These are phyloP conservation scores for Aspergillus sclerotiicarbonarius DNA, from an alignment of 495 filamentous ascomycete species.

Conservation along the genomic window DNA sequence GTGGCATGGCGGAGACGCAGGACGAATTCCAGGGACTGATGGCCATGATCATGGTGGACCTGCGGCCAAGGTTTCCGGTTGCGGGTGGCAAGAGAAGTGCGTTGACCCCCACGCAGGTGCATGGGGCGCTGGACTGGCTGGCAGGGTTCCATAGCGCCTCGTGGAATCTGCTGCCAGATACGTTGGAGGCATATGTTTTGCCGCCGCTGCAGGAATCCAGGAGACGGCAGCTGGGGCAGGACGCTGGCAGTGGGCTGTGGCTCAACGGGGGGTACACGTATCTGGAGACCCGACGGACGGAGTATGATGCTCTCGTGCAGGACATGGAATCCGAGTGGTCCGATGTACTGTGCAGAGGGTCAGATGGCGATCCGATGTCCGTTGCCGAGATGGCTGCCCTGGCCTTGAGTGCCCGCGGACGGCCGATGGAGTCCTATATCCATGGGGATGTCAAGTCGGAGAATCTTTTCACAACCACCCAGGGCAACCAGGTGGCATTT, in stretches of 20 bases:
- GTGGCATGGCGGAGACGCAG: slow-evolving; percentile 18
- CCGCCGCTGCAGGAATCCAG: slow-evolving; percentile 32
- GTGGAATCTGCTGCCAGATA: slow-evolving; percentile 19
- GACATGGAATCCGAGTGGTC: slow-evolving; percentile 36
- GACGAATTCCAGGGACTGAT: slow-evolving; percentile 28
- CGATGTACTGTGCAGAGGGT: slow-evolving; percentile 19
- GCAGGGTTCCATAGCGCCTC: slow-evolving; percentile 31
- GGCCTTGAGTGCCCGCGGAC: slow-evolving; percentile 28
- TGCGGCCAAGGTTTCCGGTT: slow-evolving; percentile 29
- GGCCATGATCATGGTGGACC: slow-evolving; percentile 38
- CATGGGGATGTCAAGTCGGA: slow-evolving; percentile 45
- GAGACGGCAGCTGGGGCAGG: not conserved
- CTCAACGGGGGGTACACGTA: slow-evolving; percentile 44
- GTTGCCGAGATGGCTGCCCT: slow-evolving; percentile 33
- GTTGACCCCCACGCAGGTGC: slow-evolving; percentile 25
- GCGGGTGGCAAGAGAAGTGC: slow-evolving; percentile 29
- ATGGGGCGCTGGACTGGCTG: slow-evolving; percentile 34
- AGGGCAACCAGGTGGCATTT: slow-evolving; percentile 34
- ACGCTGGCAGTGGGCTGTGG: slow-evolving; percentile 25
- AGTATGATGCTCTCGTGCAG: slow-evolving; percentile 29
- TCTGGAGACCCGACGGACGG: slow-evolving; percentile 35
- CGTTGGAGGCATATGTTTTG: slow-evolving; percentile 24
- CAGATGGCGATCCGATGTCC: slow-evolving; percentile 19
- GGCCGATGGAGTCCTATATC: slow-evolving; percentile 35
- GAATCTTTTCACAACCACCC: slow-evolving; percentile 38